These are phyloP conservation scores for Astragalus glycyphyllos DNA, from an alignment of 306 rosid species.

Conservation along the genomic window DNA sequence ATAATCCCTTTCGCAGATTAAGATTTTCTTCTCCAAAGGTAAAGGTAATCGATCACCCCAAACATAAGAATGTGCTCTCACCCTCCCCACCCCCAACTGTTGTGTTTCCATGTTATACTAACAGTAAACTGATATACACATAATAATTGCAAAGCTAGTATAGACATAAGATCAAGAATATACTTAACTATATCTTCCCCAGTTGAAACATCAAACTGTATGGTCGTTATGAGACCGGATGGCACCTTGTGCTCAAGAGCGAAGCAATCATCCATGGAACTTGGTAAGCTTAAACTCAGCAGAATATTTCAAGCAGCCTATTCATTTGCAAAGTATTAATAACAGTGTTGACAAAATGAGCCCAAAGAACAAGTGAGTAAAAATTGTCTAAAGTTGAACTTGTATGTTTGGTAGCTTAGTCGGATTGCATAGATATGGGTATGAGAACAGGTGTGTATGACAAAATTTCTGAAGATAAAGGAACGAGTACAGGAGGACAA, in stretches of 20 bases:
- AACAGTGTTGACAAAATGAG: constrained; percentile 35
- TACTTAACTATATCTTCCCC: constrained; percentile 66
- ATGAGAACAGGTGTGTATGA: neutral
- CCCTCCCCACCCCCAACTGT: constrained; percentile 30
- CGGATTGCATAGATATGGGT: neutral
- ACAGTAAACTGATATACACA: constrained; percentile 20
- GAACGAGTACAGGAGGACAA: neutral
- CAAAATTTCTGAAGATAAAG: neutral
- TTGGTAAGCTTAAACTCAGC: constrained; percentile 40
- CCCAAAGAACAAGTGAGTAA: constrained; percentile 12
- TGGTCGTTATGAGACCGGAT: constrained; percentile 48
- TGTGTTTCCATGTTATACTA: constrained; percentile 21
- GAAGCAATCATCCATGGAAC: constrained; percentile 65
- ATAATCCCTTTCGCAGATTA: constrained; percentile 11
- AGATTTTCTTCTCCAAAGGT: constrained; percentile 27
- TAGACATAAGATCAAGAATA: constrained; percentile 36
- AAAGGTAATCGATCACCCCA: constrained; percentile 34
- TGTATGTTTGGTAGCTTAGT: constrained; percentile 28
- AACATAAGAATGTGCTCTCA: constrained; percentile 16
- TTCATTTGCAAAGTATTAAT: constrained; percentile 41
- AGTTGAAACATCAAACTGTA: constrained; percentile 57
- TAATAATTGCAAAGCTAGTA: constrained; percentile 20
- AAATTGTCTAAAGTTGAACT: constrained; percentile 30
- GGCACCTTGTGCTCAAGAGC: constrained; percentile 49
- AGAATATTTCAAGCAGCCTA: constrained; percentile 51